Evolutionary conservation across 148 eudicot species (phyloP), one percentile per base, ranked within the genome.

Genomic region (Agrostemma githago): DNA sequence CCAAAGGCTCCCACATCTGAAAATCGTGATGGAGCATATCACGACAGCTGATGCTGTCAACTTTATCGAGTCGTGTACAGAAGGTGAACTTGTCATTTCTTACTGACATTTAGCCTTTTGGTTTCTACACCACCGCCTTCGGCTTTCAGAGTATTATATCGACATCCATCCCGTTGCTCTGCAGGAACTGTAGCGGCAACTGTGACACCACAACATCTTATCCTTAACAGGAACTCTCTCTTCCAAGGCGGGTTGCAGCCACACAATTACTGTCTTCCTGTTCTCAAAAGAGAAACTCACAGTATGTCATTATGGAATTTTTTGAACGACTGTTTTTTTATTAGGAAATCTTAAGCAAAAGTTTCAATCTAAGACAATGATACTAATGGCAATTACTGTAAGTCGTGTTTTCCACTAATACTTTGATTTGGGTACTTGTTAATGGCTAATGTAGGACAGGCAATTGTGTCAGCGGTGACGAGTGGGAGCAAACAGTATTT

Each of bases 21-120:
- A 92, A 85, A 83, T 95, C 79, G 99, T 95, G 78, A 95, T 92
- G 99, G 99, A 95, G 86, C 99, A 95, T 85, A 84, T 95, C 79
- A 95, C 99, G 57, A 95, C 97, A 3, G 82, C 76, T 44, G 96
- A 92, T 82, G 99, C 97, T 74, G 99, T 88, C 73, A 83, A 73
- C 38, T 95, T 95, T 78, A 83, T 95, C 43, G 91, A 92, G 74
- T 86, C 96, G 41, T 89, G 93, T 66, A 71, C 74, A 76, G 89
- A 85, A 87, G 96, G 99, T 90, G 74, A 60, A 57, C 21, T 58
- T 68, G 9, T 76, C 9, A 39, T 39, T 60, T 66, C 41, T 72
- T 11, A 37, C 20, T 20, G 26, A 17, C 56, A 37, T 40, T 8
- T 74, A 14, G 26, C 43, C 21, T 64, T 39, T 39, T 41, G 53